Evolutionary conservation across 1,139 yeast species (phyloP).

Genomic region (Protomyces macrosporus): DNA sequence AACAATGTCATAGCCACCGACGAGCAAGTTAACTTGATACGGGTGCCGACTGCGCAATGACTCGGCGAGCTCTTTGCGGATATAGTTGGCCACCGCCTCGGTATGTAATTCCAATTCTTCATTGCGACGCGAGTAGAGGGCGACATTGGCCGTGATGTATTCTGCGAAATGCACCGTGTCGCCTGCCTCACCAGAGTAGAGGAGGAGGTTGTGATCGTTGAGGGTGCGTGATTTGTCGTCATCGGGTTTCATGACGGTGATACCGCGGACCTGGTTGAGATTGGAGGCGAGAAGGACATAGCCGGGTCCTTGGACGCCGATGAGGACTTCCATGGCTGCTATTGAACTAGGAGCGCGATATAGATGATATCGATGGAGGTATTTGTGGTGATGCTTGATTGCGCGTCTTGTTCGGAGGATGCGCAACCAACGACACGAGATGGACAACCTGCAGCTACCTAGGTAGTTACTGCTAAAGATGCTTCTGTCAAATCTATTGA

Average conservation of each 20-base stretch:
- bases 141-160: conserved; percentile 70
- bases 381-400: no score
- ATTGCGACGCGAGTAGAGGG: conserved; percentile 56
- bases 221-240: conserved; percentile 84
- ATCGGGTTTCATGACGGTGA: conserved; percentile 73
- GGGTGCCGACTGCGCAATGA: conserved; percentile 88
- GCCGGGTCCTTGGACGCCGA: conserved; percentile 26
- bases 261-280: conserved; percentile 89
- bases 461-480: no score
- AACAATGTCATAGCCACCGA: conserved; percentile 77
- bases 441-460: no score
- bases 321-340: conserved; percentile 16
- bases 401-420: no score
- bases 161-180: conserved; percentile 51
- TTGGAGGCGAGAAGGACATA: conserved; percentile 59
- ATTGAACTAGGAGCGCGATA: no score
- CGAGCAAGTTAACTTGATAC: conserved; percentile 80
- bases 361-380: no score
- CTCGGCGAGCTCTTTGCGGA: conserved; percentile 81
- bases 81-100: conserved; percentile 78
- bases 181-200: conserved; percentile 93
- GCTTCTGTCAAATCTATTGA: no score
- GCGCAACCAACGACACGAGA: no score
- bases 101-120: conserved; percentile 68
- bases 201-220: conserved; percentile 73